Conservation (phyloP, 768 basidiomycete genomes). For the Boletus coccyginus region DNA sequence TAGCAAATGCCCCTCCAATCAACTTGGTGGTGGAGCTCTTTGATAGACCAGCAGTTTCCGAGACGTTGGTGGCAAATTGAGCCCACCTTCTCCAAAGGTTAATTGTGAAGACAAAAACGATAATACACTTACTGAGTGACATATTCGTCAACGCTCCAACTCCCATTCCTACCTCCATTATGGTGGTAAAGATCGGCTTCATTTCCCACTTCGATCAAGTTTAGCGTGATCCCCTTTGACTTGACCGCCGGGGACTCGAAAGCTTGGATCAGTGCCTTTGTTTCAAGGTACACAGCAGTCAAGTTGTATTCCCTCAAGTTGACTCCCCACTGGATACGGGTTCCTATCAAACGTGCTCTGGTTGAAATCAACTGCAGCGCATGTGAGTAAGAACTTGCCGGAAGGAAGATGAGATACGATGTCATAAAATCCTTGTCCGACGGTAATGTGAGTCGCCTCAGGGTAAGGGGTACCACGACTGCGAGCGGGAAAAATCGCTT, state of each 20-base stretch:
- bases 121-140: constrained; percentile 43
- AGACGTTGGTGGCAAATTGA: constrained; percentile 48
- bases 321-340: constrained; percentile 64
- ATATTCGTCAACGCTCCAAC: constrained; percentile 44
- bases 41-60: constrained; percentile 38
- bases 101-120: neutral
- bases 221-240: constrained; percentile 44
- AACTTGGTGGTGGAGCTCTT: constrained; percentile 41
- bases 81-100: constrained; percentile 44
- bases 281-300: constrained; percentile 47
- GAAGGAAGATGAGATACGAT: constrained; percentile 50
- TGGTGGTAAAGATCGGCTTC: constrained; percentile 54
- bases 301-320: constrained; percentile 58
- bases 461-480: constrained; percentile 58
- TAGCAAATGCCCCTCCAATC: constrained; percentile 49
- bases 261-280: constrained; percentile 45
- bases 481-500: constrained; percentile 48
- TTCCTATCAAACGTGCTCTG: constrained; percentile 37
- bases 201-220: constrained; percentile 62
- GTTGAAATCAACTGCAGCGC: neutral
- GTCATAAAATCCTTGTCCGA: constrained; percentile 56
- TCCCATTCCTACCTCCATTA: constrained; percentile 41
- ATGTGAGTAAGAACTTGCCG: constrained; percentile 29
- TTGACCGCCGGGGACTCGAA: constrained; percentile 43
- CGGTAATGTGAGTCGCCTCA: constrained; percentile 58